Percentiles rank a stretch among this genome's conserved stretches.
phyloP scores from a whole-genome alignment of 495 filamentous ascomycete species.

The Neurospora sublineolata region DNA sequence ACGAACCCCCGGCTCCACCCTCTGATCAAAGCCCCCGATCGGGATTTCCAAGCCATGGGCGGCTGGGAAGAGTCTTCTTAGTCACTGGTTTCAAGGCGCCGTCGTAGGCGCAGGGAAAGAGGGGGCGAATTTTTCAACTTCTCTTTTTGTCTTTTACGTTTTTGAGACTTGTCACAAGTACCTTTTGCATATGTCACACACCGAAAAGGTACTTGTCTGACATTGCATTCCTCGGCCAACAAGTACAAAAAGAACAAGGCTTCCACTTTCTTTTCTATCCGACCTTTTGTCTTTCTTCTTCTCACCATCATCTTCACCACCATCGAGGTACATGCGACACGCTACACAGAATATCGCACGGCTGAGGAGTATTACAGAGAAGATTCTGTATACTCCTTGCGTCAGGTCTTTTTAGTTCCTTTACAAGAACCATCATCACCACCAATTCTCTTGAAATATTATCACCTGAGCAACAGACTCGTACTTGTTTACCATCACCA shows the following conservation, averaged over 20 bases:
- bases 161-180: not conserved
- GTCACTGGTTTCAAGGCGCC: not conserved
- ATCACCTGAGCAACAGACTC: not conserved
- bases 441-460: too few relatives aligned
- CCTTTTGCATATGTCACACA: not conserved
- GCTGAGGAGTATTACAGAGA: constrained; percentile 51
- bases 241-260: not conserved
- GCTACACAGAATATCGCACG: constrained; percentile 32
- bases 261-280: not conserved
- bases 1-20: not conserved
- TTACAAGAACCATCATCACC: constrained; percentile 7
- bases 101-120: too few relatives aligned
- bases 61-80: not conserved
- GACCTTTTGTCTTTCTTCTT: not conserved
- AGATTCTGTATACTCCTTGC: constrained; percentile 50
- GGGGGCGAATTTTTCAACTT: not conserved
- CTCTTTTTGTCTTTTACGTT: not conserved
- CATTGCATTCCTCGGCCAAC: not conserved
- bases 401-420: constrained; percentile 36
- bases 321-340: constrained; percentile 3
- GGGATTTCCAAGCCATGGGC: not conserved
- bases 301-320: constrained; percentile 21
- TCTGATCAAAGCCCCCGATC: not conserved
- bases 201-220: not conserved
- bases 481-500: not conserved